Conservation (phyloP, 345 rosid species). For the Viola odorata region DNA sequence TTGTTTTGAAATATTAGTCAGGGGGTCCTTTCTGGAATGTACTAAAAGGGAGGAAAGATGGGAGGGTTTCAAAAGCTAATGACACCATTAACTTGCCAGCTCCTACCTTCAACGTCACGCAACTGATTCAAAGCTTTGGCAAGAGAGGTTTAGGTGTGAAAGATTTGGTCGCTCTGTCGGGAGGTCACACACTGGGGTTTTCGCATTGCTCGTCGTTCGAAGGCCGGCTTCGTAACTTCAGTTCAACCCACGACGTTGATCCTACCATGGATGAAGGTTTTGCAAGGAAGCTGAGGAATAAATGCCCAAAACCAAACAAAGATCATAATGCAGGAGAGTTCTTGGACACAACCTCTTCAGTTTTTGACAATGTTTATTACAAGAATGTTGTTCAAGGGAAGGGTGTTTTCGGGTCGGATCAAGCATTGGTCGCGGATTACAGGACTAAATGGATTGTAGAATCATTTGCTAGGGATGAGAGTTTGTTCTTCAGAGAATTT, state of each 20-base stretch:
- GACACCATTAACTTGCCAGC: slow-evolving; percentile 65
- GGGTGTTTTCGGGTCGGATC: slow-evolving; percentile 69
- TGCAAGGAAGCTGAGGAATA: slow-evolving; percentile 35
- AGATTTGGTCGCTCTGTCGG: slow-evolving; percentile 80
- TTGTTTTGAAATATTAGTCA: slow-evolving; percentile 27
- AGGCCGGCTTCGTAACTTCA: slow-evolving; percentile 55
- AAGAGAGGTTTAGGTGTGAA: slow-evolving; percentile 56
- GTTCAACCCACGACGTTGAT: slow-evolving; percentile 48
- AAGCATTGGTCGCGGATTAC: slow-evolving; percentile 39
- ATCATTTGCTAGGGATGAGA: slow-evolving; percentile 49
- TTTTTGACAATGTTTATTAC: slow-evolving; percentile 65
- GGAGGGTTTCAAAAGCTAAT: slow-evolving; percentile 53
- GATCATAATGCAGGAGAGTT: slow-evolving; percentile 55
- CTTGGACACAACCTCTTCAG: slow-evolving; percentile 54
- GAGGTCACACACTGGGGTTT: slow-evolving; percentile 74
- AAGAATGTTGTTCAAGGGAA: slow-evolving; percentile 45
- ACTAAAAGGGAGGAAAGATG: slow-evolving; percentile 76
- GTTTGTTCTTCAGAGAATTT: slow-evolving; percentile 61
- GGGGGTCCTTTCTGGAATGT: slow-evolving; percentile 75
- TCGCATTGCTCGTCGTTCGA: slow-evolving; percentile 83
- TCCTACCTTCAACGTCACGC: slow-evolving; percentile 61
- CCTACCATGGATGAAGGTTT: slow-evolving; percentile 50
- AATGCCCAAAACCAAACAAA: slow-evolving; percentile 43
- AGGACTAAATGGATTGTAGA: slow-evolving; percentile 62
- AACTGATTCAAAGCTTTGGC: slow-evolving; percentile 64